These are phyloP conservation scores for Mycena citricolor DNA, from an alignment of 1,284 basidiomycete genomes.

Conservation along the genomic window DNA sequence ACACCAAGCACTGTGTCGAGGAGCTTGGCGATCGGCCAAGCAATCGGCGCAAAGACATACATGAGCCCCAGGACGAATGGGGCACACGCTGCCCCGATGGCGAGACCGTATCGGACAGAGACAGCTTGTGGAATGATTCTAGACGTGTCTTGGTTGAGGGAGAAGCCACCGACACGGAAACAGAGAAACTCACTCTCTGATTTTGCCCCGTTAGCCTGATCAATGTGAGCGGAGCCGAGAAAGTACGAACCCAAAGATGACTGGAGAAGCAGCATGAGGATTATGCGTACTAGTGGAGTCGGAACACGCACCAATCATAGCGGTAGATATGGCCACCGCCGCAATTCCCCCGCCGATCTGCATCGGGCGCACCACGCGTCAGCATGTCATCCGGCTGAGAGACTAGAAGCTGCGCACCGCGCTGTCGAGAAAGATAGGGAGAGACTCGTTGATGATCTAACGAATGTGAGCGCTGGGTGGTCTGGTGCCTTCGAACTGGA, in stretches of 20 bases:
- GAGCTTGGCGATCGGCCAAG: slow-evolving; percentile 86
- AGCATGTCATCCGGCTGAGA: slow-evolving; percentile 29
- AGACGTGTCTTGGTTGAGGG: slow-evolving; percentile 8
- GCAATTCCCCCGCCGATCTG: slow-evolving; percentile 82
- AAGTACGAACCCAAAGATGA: slow-evolving; percentile 74
- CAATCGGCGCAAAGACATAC: slow-evolving; percentile 83
- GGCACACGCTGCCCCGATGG: slow-evolving; percentile 85
- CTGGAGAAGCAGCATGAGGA: slow-evolving; percentile 34
- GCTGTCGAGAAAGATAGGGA: slow-evolving; percentile 92
- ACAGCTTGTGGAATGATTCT: slow-evolving; percentile 88
- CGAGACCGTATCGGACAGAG: slow-evolving; percentile 87
- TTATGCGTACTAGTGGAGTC: neutral
- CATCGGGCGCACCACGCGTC: neutral
- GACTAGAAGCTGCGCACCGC: slow-evolving; percentile 51
- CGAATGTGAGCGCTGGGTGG: slow-evolving; percentile 15
- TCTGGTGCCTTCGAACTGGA: neutral
- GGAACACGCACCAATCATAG: slow-evolving; percentile 66
- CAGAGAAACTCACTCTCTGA: slow-evolving; percentile 1
- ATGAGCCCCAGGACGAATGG: slow-evolving; percentile 81
- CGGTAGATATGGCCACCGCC: slow-evolving; percentile 82
- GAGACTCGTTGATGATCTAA: slow-evolving; percentile 86
- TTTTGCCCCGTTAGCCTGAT: neutral
- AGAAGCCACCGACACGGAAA: too few species aligned
- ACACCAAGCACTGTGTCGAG: slow-evolving; percentile 79
- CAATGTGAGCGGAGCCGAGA: neutral